Evolutionary conservation across 352 stramenopile species (phyloP).

Genomic region (Pythium aphanidermatum): DNA sequence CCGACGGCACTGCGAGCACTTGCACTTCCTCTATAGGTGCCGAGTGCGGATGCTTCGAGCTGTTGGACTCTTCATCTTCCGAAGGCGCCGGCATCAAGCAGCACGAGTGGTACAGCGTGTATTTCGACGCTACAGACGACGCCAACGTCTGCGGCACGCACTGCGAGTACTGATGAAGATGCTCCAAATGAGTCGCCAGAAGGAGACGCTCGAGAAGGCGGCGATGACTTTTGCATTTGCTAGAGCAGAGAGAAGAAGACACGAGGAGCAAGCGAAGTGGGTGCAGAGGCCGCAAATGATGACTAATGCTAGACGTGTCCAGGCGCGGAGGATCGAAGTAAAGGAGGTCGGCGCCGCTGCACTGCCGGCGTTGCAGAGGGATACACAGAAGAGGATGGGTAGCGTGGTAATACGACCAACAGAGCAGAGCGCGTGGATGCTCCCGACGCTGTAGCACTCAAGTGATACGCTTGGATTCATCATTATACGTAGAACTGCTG

Average conservation of each 20-base stretch:
- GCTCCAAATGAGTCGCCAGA: constrained; percentile 21
- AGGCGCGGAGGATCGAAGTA: background rate
- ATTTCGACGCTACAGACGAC: constrained; percentile 30
- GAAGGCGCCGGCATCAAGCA: constrained; percentile 22
- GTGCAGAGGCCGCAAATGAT: constrained; percentile 3
- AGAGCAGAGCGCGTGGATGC: no score
- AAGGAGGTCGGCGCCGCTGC: background rate
- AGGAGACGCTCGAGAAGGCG: constrained; percentile 24
- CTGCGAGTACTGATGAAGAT: constrained; percentile 23
- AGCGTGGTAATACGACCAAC: no score
- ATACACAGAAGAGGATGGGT: no score
- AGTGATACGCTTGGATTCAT: no score
- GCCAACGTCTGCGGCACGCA: constrained; percentile 17
- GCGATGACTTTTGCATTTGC: constrained; percentile 26
- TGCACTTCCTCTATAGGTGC: constrained; percentile 20
- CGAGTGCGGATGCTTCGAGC: constrained; percentile 24
- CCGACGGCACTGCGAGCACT: constrained; percentile 17
- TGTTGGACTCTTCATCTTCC: constrained; percentile 29
- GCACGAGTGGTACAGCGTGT: constrained; percentile 27
- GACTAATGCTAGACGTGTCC: constrained; percentile 5
- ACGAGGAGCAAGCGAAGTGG: constrained; percentile 9
- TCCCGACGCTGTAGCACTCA: no score
- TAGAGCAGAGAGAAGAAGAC: constrained; percentile 7
- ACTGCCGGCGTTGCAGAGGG: background rate
- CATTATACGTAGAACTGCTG: background rate